Evolutionary conservation across 148 eudicot species (phyloP).

Genomic region (Spergularia bocconei): DNA sequence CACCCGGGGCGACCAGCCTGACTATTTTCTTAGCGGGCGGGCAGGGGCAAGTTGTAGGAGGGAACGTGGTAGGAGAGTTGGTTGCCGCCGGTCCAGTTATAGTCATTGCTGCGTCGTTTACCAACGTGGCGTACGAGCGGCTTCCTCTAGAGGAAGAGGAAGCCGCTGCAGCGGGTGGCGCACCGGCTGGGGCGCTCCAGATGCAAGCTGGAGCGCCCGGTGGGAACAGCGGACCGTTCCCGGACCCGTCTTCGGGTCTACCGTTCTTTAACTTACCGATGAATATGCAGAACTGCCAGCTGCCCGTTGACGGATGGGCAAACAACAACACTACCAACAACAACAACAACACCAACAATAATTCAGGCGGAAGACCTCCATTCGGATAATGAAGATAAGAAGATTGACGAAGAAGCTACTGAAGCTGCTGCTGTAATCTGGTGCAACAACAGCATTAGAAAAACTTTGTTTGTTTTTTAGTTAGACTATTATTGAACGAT

Average conservation of each 20-base stretch:
- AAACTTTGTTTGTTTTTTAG: conserved; percentile 1
- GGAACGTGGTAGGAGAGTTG: conserved; percentile 67
- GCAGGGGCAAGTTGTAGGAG: conserved; percentile 77
- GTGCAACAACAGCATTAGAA: no score
- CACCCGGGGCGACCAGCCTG: conserved; percentile 69
- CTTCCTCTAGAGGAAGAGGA: conserved; percentile 68
- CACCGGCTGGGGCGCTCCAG: conserved; percentile 31
- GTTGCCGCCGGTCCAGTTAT: conserved; percentile 65
- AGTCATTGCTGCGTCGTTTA: conserved; percentile 67
- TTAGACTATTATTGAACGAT: conserved; percentile 14
- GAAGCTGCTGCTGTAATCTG: no score
- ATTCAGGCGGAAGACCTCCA: conserved; percentile 37
- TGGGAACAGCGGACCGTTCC: conserved; percentile 33
- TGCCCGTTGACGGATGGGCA: conserved; percentile 54
- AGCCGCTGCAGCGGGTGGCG: not conserved
- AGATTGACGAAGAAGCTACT: not conserved
- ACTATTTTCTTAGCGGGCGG: conserved; percentile 71
- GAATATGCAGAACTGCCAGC: conserved; percentile 46
- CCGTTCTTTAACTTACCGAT: conserved; percentile 65
- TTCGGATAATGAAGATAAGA: conserved; percentile 27
- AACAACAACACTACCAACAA: conserved; percentile 30
- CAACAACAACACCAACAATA: conserved; percentile 21
- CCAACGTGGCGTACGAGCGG: conserved; percentile 70
- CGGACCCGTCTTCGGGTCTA: conserved; percentile 58
- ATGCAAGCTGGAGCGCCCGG: conserved; percentile 36